Percentiles rank a stretch among this genome's conserved stretches.
Evolutionary conservation across 129 eudicot species (phyloP).

Genomic region (Centella asiatica): DNA sequence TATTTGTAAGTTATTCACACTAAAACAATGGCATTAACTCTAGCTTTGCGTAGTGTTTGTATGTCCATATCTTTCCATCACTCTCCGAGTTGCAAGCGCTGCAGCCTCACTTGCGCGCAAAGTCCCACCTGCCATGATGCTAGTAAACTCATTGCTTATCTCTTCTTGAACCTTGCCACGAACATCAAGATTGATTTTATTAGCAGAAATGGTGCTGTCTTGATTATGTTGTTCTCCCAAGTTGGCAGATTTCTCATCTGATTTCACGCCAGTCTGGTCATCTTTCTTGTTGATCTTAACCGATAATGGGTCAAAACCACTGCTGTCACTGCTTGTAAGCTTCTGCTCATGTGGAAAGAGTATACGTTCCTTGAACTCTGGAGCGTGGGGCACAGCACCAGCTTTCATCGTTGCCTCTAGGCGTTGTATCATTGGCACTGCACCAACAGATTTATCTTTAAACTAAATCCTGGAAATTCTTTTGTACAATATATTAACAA

Average conservation of each 20-base stretch:
- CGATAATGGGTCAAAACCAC: constrained; percentile 8
- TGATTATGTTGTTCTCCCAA: not conserved
- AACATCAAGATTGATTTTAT: constrained; percentile 30
- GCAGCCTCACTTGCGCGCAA: constrained; percentile 94
- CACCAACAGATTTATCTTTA: not conserved
- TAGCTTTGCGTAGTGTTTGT: constrained; percentile 44
- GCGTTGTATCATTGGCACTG: constrained; percentile 97
- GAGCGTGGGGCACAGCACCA: constrained; percentile 83
- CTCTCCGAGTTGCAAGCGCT: constrained; percentile 69
- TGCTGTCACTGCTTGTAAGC: constrained; percentile 9
- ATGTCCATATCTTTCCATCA: constrained; percentile 71
- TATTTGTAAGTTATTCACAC: not conserved
- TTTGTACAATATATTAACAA: too few relatives aligned
- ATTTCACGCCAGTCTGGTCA: not conserved
- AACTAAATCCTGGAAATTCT: too few relatives aligned
- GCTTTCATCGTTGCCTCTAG: constrained; percentile 68
- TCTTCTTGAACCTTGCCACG: constrained; percentile 81
- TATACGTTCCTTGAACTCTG: constrained; percentile 55
- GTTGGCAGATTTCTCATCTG: constrained; percentile 2
- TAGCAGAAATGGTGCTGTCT: not conserved
- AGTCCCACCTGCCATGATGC: constrained; percentile 81
- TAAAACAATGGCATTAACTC: constrained; percentile 8
- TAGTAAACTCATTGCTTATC: constrained; percentile 59
- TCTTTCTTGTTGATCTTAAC: not conserved
- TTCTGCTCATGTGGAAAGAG: constrained; percentile 18